Base-by-base conservation (phyloP, 2,329 filamentous ascomycete species). In the Cytospora schulzeri region DNA sequence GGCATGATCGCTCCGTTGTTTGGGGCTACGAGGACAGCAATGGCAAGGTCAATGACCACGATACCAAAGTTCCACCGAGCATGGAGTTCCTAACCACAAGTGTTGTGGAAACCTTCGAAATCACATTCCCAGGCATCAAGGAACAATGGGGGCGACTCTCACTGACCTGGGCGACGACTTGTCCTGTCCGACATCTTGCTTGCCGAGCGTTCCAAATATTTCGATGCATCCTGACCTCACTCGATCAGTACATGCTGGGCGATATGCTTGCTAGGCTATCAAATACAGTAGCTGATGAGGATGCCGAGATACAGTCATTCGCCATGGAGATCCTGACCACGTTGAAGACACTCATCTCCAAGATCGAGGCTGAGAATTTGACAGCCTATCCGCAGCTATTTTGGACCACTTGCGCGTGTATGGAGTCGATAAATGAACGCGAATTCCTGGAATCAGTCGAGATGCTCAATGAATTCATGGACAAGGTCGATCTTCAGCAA, bases 181-280 rank as follows among this genome's bases (percentile, higher is more conserved):
- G 96, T 74, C 92, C 95, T 0, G 96, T 99, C 6, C 85, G 94
- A 57, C 95, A 99, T 78, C 82, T 99, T 59, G 95, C 95, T 2
- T 99, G 96, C 74, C 89, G 95, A 31, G 99, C 96, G 0, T 98
- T 99, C 77, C 96, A 99, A 74, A 90, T 99, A 14, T 99, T 97
- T 79, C 86, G 95, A 35, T 98, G 94, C 73, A 93, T 98, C 62
- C 85, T 96, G 31, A 96, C 92, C 19, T 92, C 91, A 0, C 80
- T 98, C 26, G 94, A 99, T 73, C 93, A 96, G 70, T 84, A 88
- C 64, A 99, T 98, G 94, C 84, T 99, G 19, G 93, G 92, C 2
- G 95, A 99, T 72, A 99, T 99, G 93, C 86, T 99, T 26, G 93
- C 91, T 15, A 86, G 96, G 55, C 82, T 99, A 35, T 98, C 94